Conservation (phyloP, 225 moss, liverwort and hornwort genomes). For the Pseudisothecium myosuroides region DNA sequence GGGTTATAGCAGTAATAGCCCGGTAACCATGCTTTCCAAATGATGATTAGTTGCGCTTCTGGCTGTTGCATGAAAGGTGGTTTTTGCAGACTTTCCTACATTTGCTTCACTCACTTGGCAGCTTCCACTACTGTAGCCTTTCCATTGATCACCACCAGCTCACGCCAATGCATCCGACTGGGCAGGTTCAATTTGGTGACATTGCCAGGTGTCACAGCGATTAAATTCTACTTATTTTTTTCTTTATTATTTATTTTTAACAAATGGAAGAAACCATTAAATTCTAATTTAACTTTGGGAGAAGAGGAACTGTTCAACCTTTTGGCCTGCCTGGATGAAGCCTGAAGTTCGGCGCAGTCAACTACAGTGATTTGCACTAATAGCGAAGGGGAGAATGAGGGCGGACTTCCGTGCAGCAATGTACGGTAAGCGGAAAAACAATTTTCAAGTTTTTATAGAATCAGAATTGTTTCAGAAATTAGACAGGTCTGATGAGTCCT, state of each 20-base stretch:
- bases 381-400: not conserved
- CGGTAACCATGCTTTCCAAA: not conserved
- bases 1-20: too few species aligned
- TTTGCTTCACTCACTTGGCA: not conserved
- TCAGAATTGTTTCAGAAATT: too few species aligned
- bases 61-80: not conserved
- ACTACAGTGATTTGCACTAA: not conserved
- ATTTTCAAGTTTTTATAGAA: too few species aligned
- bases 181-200: not conserved
- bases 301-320: not conserved
- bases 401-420: not conserved
- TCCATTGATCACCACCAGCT: not conserved
- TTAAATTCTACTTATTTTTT: not conserved
- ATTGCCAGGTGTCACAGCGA: not conserved
- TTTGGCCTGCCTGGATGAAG: not conserved
- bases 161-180: not conserved
- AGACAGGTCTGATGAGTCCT: too few species aligned
- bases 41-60: not conserved
- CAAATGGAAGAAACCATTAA: too few species aligned
- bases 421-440: not conserved
- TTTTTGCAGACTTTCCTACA: not conserved
- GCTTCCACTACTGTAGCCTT: not conserved
- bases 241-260: too few species aligned
- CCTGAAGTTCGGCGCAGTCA: not conserved
- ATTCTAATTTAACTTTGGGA: too few species aligned